These are phyloP conservation scores for Populus nigra DNA, from an alignment of 345 rosid genomes.

Conservation along the genomic window DNA sequence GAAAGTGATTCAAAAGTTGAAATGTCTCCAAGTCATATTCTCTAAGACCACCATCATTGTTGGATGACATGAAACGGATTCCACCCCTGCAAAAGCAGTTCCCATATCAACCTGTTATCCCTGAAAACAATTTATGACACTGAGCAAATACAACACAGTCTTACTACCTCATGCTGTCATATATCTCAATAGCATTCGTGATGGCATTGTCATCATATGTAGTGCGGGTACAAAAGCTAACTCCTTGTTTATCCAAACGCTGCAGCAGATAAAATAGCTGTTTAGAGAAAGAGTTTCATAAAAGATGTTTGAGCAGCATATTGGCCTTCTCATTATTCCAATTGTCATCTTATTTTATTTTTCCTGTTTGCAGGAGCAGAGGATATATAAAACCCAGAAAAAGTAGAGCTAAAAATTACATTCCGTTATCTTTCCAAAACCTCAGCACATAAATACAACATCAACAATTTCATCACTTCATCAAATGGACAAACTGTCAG, in stretches of 20 bases:
- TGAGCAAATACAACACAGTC: not conserved
- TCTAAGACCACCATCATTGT: slow-evolving; percentile 48
- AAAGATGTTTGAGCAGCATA: not conserved
- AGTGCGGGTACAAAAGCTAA: slow-evolving; percentile 54
- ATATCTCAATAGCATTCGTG: slow-evolving; percentile 58
- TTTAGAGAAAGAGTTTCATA: not conserved
- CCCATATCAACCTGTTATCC: not conserved
- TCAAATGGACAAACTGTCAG: not conserved
- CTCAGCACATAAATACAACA: not conserved
- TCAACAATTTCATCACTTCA: not conserved
- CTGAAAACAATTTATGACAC: not conserved
- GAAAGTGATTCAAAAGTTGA: slow-evolving; percentile 46
- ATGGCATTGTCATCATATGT: slow-evolving; percentile 63
- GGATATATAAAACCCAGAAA: not conserved
- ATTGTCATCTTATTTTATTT: not conserved
- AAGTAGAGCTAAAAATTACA: not conserved
- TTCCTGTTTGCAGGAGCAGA: not conserved
- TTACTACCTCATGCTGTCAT: slow-evolving; percentile 48
- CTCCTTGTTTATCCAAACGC: slow-evolving; percentile 51
- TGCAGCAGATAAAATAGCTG: slow-evolving; percentile 17
- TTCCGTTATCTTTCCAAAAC: not conserved
- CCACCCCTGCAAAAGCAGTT: slow-evolving; percentile 49
- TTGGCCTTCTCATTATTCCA: not conserved
- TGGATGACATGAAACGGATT: slow-evolving; percentile 49
- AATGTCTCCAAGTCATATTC: slow-evolving; percentile 54